Evolutionary conservation across 352 stramenopile species (phyloP), one percentile per base, ranked within the genome.

Genomic region (Pelagophyceae sp.): DNA sequence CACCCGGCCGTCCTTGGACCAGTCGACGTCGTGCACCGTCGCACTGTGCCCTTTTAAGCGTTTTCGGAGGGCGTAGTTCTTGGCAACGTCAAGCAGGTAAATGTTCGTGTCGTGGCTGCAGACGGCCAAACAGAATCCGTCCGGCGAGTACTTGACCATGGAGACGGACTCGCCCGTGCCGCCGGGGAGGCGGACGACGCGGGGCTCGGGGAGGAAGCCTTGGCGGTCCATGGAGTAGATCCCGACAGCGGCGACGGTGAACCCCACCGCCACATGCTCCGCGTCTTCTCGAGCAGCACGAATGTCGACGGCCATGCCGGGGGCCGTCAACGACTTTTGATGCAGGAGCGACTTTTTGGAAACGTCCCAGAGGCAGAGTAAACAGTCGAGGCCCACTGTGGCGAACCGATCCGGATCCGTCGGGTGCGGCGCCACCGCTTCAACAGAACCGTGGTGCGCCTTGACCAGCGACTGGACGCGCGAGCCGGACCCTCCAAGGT

Each of bases 51-150:
- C 88, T 0, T 85, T 80, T 77, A 92, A 91, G 11, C 83, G 84
- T 54, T 90, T 82, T 0, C 80, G 61, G n/a, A 72, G 33, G 64
- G 90, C 72, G 19, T 88, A 85, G 72, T 85, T 87, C 1, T 32
- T 82, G 38, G 71, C 75, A 32, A 60, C 1, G 11, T 77, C 82
- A 37, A 29, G 70, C 6, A 94, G 81, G 80, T 93, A 93, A 27
- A 94, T 84, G 35, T 85, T 87, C 61, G 85, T 91, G 78, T 94
- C 86, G 32, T 87, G 85, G 78, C 84, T 91, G 0, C 82, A 89
- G 83, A 79, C 70, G 78, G 87, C 78, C 83, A 83, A 81, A 72
- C 84, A 76, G 76, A 77, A 50, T 65, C 40, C n/a, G 20, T 58
- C 6, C n/a, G 61, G 61, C 29, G 61, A 71, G 61, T 71, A 71